Conservation (phyloP, 352 stramenopile species). For the Aphanomyces astaci region DNA sequence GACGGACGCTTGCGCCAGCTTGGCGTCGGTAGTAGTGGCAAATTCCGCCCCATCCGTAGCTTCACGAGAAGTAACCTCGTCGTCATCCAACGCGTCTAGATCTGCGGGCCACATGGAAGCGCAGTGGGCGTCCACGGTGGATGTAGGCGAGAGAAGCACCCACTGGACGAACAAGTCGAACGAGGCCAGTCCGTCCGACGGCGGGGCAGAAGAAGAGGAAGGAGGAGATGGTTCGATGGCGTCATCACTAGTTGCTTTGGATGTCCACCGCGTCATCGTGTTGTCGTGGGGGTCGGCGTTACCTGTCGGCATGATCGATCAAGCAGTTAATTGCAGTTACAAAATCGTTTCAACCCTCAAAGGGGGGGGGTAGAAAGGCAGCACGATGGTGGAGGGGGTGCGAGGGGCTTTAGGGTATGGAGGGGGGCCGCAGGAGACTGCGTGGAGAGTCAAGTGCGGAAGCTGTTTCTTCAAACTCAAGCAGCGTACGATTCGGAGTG, state of each 20-base stretch:
- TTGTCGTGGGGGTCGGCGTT: too few relatives aligned
- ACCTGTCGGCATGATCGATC: too few relatives aligned
- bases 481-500: neutral
- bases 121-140: neutral
- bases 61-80: neutral
- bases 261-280: too few relatives aligned
- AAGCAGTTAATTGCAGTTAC: neutral
- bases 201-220: too few relatives aligned
- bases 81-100: slow-evolving; percentile 4
- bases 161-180: slow-evolving; percentile 20
- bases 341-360: neutral
- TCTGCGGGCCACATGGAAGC: neutral
- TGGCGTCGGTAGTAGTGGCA: neutral
- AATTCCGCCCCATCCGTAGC: neutral
- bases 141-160: slow-evolving; percentile 8
- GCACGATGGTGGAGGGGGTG: too few relatives aligned
- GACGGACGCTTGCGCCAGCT: neutral
- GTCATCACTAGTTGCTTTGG: too few relatives aligned
- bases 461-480: neutral
- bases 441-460: neutral
- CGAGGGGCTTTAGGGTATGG: too few relatives aligned
- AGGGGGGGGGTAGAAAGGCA: too few relatives aligned
- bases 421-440: too few relatives aligned
- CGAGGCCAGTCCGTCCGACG: slow-evolving; percentile 7
- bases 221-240: too few relatives aligned